Conservation (phyloP, 2,329 filamentous ascomycete genomes). For the Talaromyces sp. region DNA sequence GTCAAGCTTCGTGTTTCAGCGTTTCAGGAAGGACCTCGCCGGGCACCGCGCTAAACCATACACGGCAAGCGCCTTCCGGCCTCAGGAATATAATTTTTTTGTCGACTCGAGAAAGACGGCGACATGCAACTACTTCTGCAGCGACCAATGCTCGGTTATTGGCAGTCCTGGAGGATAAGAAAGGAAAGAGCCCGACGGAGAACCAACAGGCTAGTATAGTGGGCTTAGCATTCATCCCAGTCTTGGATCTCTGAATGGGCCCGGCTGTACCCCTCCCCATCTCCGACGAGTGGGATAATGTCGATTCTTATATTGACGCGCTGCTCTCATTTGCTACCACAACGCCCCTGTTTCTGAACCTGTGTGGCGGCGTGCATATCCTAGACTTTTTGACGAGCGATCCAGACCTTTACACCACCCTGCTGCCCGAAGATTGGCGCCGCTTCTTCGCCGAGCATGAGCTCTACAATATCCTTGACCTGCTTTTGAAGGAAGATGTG, state of each 20-base stretch:
- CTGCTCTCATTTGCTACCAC: constrained; percentile 71
- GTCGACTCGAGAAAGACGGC: background rate
- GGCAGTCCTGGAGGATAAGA: too few relatives aligned
- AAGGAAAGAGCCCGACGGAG: too few relatives aligned
- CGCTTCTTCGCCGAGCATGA: constrained; percentile 66
- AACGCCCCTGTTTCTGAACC: constrained; percentile 71
- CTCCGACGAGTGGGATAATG: constrained; percentile 60
- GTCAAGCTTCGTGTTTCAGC: too few relatives aligned
- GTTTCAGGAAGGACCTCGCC: too few relatives aligned
- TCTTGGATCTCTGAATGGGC: constrained; percentile 32
- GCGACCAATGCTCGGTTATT: background rate
- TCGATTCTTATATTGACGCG: constrained; percentile 72
- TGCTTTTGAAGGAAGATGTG: constrained; percentile 75
- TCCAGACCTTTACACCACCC: constrained; percentile 72
- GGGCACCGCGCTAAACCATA: background rate
- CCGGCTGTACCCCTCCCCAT: constrained; percentile 59
- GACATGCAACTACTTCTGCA: background rate
- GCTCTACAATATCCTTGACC: constrained; percentile 70
- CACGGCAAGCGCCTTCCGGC: background rate
- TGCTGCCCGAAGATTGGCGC: constrained; percentile 77
- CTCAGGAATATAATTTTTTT: background rate
- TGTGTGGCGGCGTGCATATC: constrained; percentile 97
- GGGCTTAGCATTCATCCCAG: background rate
- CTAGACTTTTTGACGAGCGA: constrained; percentile 89
- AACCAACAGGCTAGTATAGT: background rate